A percentile compares a stretch with the other conserved stretches of the same genome.
These are phyloP conservation scores for Pythium guiyangense DNA, from an alignment of 352 stramenopile genomes.

Conservation along the genomic window DNA sequence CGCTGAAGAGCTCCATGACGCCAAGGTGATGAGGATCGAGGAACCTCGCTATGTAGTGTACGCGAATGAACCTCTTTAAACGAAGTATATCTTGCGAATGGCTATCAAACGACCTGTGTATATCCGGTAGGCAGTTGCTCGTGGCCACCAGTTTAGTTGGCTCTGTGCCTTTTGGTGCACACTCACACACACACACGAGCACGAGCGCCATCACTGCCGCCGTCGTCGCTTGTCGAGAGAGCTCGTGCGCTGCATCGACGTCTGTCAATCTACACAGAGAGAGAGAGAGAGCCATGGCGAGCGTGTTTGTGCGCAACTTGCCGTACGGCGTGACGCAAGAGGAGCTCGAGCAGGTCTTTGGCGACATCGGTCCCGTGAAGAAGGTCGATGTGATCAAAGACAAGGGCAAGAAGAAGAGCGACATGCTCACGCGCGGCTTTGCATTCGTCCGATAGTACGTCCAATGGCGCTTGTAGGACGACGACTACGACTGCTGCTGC, in stretches of 20 bases:
- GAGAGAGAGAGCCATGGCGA: conserved; percentile 29
- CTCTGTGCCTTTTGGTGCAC: conserved; percentile 9
- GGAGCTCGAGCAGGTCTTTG: conserved; percentile 80
- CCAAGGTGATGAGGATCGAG: not conserved
- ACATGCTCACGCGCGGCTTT: conserved; percentile 79
- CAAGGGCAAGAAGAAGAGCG: conserved; percentile 80
- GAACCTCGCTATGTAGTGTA: not conserved
- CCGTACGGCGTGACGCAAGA: conserved; percentile 83
- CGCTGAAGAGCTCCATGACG: not conserved
- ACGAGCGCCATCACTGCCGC: too few species aligned
- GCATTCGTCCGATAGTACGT: conserved; percentile 86
- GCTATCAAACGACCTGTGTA: too few species aligned
- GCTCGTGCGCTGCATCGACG: too few species aligned
- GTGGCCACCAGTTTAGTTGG: conserved; percentile 11
- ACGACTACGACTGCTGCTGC: not conserved
- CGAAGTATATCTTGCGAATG: too few species aligned
- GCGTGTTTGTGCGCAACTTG: conserved; percentile 84
- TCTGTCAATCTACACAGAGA: not conserved
- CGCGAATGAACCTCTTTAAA: not conserved
- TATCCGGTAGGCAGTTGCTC: not conserved
- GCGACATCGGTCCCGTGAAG: conserved; percentile 74
- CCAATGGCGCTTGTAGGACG: not conserved
- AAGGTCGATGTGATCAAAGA: conserved; percentile 89
- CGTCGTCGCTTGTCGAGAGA: too few species aligned
- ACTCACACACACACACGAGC: not conserved